phyloP scores from a whole-genome alignment of 225 moss, liverwort and hornwort species.

The Pseudisothecium myosuroides region DNA sequence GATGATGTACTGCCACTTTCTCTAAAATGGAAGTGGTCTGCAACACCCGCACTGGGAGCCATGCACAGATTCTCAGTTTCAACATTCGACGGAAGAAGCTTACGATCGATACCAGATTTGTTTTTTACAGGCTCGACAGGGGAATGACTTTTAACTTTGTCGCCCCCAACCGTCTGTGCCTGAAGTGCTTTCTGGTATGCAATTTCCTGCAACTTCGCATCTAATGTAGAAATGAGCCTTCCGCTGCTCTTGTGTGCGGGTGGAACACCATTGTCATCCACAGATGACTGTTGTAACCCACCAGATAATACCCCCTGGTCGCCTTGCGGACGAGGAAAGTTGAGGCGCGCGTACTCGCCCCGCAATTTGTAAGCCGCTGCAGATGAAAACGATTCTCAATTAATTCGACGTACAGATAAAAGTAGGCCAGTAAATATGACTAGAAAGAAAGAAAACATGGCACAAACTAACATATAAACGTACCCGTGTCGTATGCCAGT shows the following conservation, averaged over 20 bases:
- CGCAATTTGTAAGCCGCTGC: constrained; percentile 72
- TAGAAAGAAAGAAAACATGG: accelerated
- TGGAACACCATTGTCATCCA: constrained; percentile 14
- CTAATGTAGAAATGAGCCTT: constrained; percentile 34
- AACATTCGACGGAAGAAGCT: not conserved
- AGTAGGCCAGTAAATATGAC: not conserved
- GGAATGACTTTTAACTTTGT: constrained; percentile 3
- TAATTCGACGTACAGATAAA: accelerated
- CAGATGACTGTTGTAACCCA: constrained; percentile 5
- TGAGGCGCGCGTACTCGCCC: constrained; percentile 78
- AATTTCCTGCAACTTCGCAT: constrained; percentile 60
- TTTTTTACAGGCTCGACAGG: constrained; percentile 10
- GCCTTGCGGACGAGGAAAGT: constrained; percentile 54
- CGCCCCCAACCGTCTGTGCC: constrained; percentile 35
- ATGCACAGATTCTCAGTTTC: not conserved
- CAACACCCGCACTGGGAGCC: not conserved
- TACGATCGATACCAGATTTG: not conserved
- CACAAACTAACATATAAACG: not conserved
- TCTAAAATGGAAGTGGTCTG: constrained; percentile 32
- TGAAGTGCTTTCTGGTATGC: constrained; percentile 45
- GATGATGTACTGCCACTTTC: constrained; percentile 33
- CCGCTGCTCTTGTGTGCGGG: constrained; percentile 15
- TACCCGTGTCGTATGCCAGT: constrained; percentile 66
- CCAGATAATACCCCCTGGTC: constrained; percentile 23
- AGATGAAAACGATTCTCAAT: not conserved